Evolutionary conservation across 768 basidiomycete genomes (phyloP), one percentile per base, ranked within the genome.

Genomic region (Lyophyllum semitale): DNA sequence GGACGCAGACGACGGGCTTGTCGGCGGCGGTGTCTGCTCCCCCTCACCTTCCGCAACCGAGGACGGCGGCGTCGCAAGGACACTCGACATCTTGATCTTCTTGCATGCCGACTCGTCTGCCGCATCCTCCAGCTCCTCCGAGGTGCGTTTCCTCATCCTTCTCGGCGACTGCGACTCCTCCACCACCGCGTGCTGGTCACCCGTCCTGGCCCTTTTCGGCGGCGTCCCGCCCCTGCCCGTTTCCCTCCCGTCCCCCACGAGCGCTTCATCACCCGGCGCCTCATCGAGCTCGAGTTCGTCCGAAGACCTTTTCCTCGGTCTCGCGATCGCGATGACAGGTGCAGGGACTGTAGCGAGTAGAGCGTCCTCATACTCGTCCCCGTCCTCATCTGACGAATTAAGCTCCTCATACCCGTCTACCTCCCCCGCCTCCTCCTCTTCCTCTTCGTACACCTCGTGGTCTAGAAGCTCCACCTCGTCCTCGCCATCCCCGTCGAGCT

Each of bases 81-180:
- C 43, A n/a, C n/a, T 29, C 20, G 50, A 47, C 20, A 48, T 17
- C 49, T 60, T 60, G 30, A 51, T 57, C 33, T 53, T 58, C 59
- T 48, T 56, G 20, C 30, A 41, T 22, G 2, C 33, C 8, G 13
- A 5, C 11, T 33, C 46, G 8, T 53, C 46, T n/a, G 37, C 66
- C 3, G 53, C 67, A n/a, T 68, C 68, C 1, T 78, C 76, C 20
- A 82, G 68, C 59, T 83, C 81, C 57, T 81, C 81, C 29, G 81
- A 83, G 32, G 77, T 75, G 20, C 81, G 74, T 57, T 83, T 83
- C 54, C 73, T 69, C 60, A 73, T 64, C 18, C 74, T 68, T 17
- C 61, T 38, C 6, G 55, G 59, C 2, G 62, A 51, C 53, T 42
- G 50, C 20, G 23, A 50, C 27, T 20, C 25, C 46, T 43, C 54